These are phyloP conservation scores for Pouteria campechiana DNA, from an alignment of 179 eudicot genomes.

Conservation along the genomic window DNA sequence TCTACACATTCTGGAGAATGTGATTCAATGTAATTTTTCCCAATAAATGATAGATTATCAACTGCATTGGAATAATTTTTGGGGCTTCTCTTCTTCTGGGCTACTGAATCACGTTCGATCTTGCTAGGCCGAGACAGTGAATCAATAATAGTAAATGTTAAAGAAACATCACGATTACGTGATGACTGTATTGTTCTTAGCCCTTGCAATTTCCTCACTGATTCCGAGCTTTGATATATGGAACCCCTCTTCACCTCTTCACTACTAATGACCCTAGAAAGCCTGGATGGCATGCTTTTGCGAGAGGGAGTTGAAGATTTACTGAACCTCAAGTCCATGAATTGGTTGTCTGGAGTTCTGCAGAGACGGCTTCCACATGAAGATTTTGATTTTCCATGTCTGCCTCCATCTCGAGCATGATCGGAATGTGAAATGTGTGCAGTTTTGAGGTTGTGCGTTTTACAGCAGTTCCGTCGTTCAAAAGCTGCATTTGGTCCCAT, in stretches of 20 bases:
- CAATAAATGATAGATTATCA: constrained; percentile 3
- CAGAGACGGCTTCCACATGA: constrained; percentile 16
- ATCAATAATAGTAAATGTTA: constrained; percentile 53
- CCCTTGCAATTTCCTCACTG: constrained; percentile 22
- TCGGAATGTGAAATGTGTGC: no score
- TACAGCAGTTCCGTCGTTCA: no score
- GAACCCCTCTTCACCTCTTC: constrained; percentile 53
- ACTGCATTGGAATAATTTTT: constrained; percentile 13
- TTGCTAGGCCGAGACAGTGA: constrained; percentile 61
- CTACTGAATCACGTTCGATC: constrained; percentile 22
- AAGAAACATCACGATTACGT: constrained; percentile 22
- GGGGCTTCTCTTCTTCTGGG: constrained; percentile 22
- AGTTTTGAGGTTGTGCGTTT: no score
- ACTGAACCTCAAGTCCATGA: constrained; percentile 39
- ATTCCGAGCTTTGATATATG: constrained; percentile 48
- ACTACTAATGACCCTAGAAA: constrained; percentile 17
- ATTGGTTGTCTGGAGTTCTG: constrained; percentile 22
- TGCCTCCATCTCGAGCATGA: constrained; percentile 24
- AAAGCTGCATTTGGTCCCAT: no score
- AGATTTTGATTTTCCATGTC: constrained; percentile 17
- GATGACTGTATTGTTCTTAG: constrained; percentile 67
- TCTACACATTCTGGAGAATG: neutral
- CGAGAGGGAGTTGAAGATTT: constrained; percentile 64
- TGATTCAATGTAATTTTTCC: constrained; percentile 11
- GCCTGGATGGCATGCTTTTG: constrained; percentile 33